Evolutionary conservation across 129 eudicot genomes (phyloP).

Genomic region (Flaveria bidentis): DNA sequence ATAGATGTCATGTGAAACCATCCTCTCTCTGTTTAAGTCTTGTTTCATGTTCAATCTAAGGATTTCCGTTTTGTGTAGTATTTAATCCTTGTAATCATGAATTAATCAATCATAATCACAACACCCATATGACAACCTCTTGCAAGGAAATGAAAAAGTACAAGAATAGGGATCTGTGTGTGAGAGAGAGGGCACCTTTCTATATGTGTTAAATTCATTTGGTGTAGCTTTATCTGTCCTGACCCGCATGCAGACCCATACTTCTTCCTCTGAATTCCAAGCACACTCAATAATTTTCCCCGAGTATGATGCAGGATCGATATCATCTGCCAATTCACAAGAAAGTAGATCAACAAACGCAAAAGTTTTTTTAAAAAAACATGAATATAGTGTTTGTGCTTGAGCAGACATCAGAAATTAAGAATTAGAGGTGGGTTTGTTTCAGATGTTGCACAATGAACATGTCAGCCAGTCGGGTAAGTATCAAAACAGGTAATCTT

Average conservation of each 20-base stretch:
- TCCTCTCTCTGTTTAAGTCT: not conserved
- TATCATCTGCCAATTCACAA: constrained; percentile 54
- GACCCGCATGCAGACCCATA: constrained; percentile 79
- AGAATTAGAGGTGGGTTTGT: constrained; percentile 2
- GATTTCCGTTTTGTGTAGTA: not conserved
- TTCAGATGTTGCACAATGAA: not conserved
- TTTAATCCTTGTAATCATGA: not conserved
- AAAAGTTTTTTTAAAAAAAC: not conserved
- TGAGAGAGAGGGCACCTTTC: constrained; percentile 50
- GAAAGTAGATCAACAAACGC: constrained; percentile 21
- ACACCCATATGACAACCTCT: not conserved
- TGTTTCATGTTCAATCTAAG: not conserved
- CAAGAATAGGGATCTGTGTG: not conserved
- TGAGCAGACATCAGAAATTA: not conserved
- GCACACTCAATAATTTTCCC: constrained; percentile 95
- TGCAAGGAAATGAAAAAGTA: not conserved
- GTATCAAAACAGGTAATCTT: not conserved
- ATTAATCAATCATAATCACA: not conserved
- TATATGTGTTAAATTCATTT: constrained; percentile 85
- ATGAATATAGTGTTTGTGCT: not conserved
- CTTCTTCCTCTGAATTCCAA: constrained; percentile 71
- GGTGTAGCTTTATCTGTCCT: constrained; percentile 88
- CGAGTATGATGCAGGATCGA: constrained; percentile 63
- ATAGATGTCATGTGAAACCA: no score
- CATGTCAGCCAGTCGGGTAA: not conserved